Conservation (phyloP, 2,329 filamentous ascomycete genomes). For the Sordariomycetes sp. region DNA sequence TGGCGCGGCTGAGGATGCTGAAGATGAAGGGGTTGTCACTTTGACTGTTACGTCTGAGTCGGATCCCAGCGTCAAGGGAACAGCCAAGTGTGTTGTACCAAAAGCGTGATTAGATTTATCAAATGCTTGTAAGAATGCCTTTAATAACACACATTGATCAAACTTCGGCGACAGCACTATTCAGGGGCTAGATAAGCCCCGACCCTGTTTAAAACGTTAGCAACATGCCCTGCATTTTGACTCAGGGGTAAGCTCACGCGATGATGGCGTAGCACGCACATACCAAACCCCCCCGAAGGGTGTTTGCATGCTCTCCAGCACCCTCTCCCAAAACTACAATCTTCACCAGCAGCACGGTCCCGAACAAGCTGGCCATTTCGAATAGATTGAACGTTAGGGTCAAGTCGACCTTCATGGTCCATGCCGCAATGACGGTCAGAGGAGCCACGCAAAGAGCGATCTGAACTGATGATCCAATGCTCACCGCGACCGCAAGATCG, state of each 20-base stretch:
- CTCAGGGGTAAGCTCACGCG: conserved; percentile 17
- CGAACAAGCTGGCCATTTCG: conserved; percentile 65
- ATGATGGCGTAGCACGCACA: conserved; percentile 46
- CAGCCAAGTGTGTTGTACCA: conserved; percentile 20
- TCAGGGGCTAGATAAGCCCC: neutral
- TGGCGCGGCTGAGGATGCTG: conserved; percentile 18
- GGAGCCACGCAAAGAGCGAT: conserved; percentile 54
- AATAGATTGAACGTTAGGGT: conserved; percentile 67
- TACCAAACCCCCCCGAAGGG: conserved; percentile 45
- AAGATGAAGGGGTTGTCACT: conserved; percentile 25
- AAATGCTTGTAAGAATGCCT: neutral
- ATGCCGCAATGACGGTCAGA: conserved; percentile 49
- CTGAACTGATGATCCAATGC: conserved; percentile 50
- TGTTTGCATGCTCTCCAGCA: conserved; percentile 45
- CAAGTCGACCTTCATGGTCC: conserved; percentile 45
- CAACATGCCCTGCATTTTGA: no score
- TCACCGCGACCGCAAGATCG: conserved; percentile 48
- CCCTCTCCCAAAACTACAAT: conserved; percentile 66
- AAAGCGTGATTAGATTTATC: conserved; percentile 9
- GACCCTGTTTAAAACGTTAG: neutral
- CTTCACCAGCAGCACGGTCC: conserved; percentile 63
- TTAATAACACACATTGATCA: neutral
- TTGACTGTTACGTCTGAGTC: conserved; percentile 37
- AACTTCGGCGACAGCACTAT: neutral
- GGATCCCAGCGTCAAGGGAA: conserved; percentile 17